Evolutionary conservation across 2,329 filamentous ascomycete species (phyloP).

Genomic region (Esteya vermicola): DNA sequence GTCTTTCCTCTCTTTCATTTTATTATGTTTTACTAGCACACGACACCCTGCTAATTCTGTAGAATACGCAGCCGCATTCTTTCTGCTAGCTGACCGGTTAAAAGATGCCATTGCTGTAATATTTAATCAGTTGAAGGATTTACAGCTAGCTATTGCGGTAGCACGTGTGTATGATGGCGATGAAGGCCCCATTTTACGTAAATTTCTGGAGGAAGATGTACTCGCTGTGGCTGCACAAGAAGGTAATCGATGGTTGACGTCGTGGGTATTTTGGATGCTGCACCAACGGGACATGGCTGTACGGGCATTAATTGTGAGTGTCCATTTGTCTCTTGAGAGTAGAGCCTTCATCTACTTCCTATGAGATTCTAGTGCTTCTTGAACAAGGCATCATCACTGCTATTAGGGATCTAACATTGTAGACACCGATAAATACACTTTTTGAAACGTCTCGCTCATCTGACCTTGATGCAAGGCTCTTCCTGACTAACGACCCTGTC

Average conservation of each 20-base stretch:
- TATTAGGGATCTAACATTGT: not conserved
- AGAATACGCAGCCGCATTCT: constrained; percentile 95
- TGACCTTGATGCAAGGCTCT: constrained; percentile 61
- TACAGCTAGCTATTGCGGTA: constrained; percentile 81
- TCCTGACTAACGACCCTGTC: constrained; percentile 81
- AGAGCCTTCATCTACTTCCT: no score
- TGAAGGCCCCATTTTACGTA: constrained; percentile 55
- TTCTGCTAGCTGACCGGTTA: constrained; percentile 74
- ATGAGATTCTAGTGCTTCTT: no score
- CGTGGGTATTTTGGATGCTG: constrained; percentile 92
- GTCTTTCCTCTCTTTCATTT: not conserved
- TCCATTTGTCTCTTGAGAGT: not conserved
- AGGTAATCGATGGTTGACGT: constrained; percentile 85
- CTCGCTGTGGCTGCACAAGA: constrained; percentile 63
- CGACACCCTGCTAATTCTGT: not conserved
- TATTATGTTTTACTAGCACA: not conserved
- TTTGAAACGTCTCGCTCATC: constrained; percentile 54
- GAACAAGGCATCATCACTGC: not conserved
- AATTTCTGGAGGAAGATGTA: constrained; percentile 66
- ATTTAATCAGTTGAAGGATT: constrained; percentile 71
- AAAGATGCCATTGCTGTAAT: constrained; percentile 79
- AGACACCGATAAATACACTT: constrained; percentile 67
- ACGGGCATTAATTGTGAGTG: constrained; percentile 60
- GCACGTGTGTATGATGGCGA: constrained; percentile 83
- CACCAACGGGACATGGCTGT: constrained; percentile 72